A percentile compares a stretch with the other conserved stretches of the same genome.
These are phyloP conservation scores for Solanum bulbocastanum DNA, from an alignment of 257 asterid species.

Conservation along the genomic window DNA sequence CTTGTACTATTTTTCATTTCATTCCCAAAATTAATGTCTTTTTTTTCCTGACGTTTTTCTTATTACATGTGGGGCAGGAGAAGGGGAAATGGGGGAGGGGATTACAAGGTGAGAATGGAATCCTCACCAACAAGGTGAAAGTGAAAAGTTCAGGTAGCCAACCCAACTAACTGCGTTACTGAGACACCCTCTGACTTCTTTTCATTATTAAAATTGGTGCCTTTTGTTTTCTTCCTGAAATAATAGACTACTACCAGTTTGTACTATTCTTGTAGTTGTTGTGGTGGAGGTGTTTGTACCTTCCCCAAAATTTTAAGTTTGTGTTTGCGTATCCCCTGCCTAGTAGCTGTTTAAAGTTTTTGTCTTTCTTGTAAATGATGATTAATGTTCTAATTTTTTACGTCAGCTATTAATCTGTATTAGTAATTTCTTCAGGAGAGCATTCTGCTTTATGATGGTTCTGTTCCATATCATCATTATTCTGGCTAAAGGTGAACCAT, in stretches of 20 bases:
- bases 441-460: conserved; percentile 9
- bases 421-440: conserved; percentile 14
- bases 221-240: background rate
- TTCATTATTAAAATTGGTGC: background rate
- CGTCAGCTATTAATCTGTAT: background rate
- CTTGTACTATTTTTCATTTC: background rate
- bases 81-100: background rate
- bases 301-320: background rate
- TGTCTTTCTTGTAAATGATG: background rate
- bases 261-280: background rate
- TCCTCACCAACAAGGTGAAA: background rate
- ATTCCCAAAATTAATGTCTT: background rate
- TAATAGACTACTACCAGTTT: background rate
- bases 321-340: background rate
- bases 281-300: background rate
- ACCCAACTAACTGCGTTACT: background rate
- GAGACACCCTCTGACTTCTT: background rate
- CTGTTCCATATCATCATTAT: conserved; percentile 7
- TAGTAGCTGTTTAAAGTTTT: background rate
- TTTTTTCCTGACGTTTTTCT: background rate
- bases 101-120: background rate
- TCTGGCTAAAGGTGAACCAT: conserved; percentile 16
- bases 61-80: background rate
- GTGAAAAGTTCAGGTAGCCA: background rate
- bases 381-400: background rate